These are phyloP conservation scores for Neurospora crassa DNA, from an alignment of 2,329 filamentous ascomycete species.

Conservation along the genomic window DNA sequence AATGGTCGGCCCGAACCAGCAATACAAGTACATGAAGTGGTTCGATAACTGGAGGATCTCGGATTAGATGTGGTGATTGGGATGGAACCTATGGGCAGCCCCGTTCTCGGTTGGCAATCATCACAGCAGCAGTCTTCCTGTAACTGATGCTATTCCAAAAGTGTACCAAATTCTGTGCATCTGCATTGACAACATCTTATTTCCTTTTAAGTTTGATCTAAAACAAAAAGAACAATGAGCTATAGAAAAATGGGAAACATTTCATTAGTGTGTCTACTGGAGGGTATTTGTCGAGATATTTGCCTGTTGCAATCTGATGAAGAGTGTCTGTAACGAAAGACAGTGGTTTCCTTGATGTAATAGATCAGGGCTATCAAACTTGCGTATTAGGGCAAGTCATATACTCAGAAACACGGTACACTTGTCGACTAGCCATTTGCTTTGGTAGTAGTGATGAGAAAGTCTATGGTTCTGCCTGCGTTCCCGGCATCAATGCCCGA, in stretches of 20 bases:
- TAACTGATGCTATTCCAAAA: not conserved
- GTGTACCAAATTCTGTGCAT: not conserved
- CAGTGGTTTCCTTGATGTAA: not conserved
- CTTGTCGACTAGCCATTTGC: not conserved
- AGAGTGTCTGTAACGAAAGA: not conserved
- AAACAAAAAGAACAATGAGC: not conserved
- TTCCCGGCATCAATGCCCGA: not conserved
- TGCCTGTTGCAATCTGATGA: not conserved
- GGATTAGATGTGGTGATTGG: conserved; percentile 35
- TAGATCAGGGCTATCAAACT: not conserved
- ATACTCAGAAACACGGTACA: not conserved
- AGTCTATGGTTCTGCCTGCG: not conserved
- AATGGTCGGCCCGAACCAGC: conserved; percentile 74
- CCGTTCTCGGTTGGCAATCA: not conserved
- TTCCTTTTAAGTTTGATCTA: not conserved
- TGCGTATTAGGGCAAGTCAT: not conserved
- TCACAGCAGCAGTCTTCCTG: not conserved
- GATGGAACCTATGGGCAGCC: not conserved
- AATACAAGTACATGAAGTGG: conserved; percentile 94
- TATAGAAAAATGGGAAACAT: not conserved
- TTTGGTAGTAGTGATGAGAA: not conserved
- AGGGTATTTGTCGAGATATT: not conserved
- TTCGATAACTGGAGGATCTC: conserved; percentile 78
- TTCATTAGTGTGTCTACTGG: not conserved
- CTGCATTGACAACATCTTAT: not conserved